A percentile compares a stretch with the other conserved stretches of the same genome.
Conservation (phyloP, 768 basidiomycete species). For the Lentinula boryana region DNA sequence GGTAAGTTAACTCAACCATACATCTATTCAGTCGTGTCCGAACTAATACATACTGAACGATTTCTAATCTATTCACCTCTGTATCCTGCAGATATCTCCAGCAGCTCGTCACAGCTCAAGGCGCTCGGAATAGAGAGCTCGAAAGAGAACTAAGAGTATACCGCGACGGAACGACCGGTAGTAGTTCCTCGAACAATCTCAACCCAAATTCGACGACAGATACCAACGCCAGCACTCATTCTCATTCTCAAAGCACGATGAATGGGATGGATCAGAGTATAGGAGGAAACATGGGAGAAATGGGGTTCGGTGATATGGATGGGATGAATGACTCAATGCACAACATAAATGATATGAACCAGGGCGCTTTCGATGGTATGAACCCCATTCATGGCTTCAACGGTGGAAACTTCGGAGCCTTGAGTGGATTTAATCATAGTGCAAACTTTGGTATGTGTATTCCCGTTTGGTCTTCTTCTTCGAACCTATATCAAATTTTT, state of each 20-base stretch:
- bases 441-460: not conserved
- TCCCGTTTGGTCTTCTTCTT: not conserved
- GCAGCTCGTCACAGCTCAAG: slow-evolving; percentile 78
- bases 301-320: not conserved
- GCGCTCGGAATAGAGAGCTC: slow-evolving; percentile 70
- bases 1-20: slow-evolving; percentile 18
- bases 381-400: too few relatives aligned
- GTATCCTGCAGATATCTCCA: slow-evolving; percentile 58
- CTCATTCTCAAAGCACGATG: not conserved
- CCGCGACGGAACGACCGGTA: slow-evolving; percentile 12
- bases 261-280: not conserved
- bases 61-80: not conserved
- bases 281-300: not conserved
- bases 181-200: too few relatives aligned
- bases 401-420: too few relatives aligned
- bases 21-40: too few relatives aligned
- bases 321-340: too few relatives aligned
- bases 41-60: too few relatives aligned
- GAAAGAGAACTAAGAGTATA: slow-evolving; percentile 61
- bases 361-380: too few relatives aligned
- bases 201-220: not conserved
- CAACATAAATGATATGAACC: too few relatives aligned
- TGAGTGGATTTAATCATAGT: not conserved
- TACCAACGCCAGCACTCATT: not conserved
- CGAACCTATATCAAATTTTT: not conserved